Evolutionary conservation across 2,329 filamentous ascomycete species (phyloP).

Genomic region (Mollisia scopiformis): DNA sequence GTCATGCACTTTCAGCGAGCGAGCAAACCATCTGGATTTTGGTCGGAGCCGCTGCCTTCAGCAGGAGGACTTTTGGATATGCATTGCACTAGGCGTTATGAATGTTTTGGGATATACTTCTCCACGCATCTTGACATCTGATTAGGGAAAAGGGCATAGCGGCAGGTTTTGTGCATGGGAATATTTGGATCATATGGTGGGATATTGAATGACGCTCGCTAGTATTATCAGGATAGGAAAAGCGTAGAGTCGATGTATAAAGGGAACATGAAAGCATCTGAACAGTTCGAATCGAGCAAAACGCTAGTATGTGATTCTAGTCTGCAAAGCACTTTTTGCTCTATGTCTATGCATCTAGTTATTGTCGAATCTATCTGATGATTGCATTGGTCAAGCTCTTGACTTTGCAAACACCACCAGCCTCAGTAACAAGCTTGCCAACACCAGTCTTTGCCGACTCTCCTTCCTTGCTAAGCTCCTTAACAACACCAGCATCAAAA

Average conservation of each 20-base stretch:
- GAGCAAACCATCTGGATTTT: background rate
- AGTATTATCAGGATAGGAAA: background rate
- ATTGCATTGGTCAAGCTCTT: slow-evolving; percentile 77
- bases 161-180: background rate
- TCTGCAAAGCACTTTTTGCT: no score
- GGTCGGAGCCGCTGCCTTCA: background rate
- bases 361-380: slow-evolving; percentile 76
- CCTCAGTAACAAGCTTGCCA: slow-evolving; percentile 73
- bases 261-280: background rate
- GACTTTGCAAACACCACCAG: slow-evolving; percentile 81
- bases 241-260: background rate
- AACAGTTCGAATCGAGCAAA: no score
- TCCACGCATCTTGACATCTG: background rate
- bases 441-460: slow-evolving; percentile 47
- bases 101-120: background rate
- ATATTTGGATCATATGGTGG: background rate
- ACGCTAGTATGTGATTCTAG: no score
- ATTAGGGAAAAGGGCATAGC: background rate
- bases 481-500: slow-evolving; percentile 80
- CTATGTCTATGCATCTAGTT: no score
- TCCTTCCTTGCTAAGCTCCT: slow-evolving; percentile 73
- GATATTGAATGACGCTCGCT: background rate
- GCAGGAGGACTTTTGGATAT: background rate
- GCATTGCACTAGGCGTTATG: background rate
- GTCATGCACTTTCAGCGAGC: slow-evolving; percentile 18